These are phyloP conservation scores for Diaporthe sp. DNA, from an alignment of 2,329 filamentous ascomycete species.

Conservation along the genomic window DNA sequence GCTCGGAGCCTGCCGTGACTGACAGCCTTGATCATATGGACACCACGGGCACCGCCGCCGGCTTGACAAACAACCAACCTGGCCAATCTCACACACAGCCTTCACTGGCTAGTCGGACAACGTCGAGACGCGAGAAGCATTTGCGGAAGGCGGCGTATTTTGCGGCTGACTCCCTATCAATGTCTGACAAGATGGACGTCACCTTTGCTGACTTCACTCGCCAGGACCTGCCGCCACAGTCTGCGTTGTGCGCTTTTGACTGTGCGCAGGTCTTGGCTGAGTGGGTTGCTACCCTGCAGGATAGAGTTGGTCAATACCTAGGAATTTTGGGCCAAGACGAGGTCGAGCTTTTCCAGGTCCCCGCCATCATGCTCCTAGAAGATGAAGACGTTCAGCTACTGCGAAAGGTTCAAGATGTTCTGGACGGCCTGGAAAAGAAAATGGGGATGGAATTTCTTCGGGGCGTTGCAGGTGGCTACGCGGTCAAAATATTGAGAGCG, in stretches of 20 bases:
- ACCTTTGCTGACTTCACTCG: conserved; percentile 88
- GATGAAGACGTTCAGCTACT: conserved; percentile 92
- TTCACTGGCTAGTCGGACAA: conserved; percentile 57
- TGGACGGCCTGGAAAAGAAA: conserved; percentile 83
- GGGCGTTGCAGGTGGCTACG: conserved; percentile 76
- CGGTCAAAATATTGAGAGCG: conserved; percentile 85
- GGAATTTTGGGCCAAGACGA: conserved; percentile 88
- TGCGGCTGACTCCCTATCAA: conserved; percentile 89
- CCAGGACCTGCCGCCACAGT: conserved; percentile 88
- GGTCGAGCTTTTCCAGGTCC: conserved; percentile 83
- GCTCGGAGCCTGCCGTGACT: conserved; percentile 55
- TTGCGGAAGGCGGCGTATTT: conserved; percentile 96
- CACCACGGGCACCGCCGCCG: conserved; percentile 59
- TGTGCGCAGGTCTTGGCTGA: conserved; percentile 94
- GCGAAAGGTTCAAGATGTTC: conserved; percentile 83
- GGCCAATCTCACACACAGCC: conserved; percentile 60
- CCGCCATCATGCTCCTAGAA: conserved; percentile 90
- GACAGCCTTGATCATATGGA: conserved; percentile 49
- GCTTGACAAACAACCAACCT: conserved; percentile 65
- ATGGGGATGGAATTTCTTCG: conserved; percentile 71
- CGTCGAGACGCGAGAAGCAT: conserved; percentile 85
- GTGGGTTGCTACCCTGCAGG: conserved; percentile 93
- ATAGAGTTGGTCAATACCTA: conserved; percentile 90
- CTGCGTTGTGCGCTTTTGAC: conserved; percentile 92
- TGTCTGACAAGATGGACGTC: conserved; percentile 87